Evolutionary conservation across 257 asterid genomes (phyloP).

Genomic region (Jacaranda mimosifolia): DNA sequence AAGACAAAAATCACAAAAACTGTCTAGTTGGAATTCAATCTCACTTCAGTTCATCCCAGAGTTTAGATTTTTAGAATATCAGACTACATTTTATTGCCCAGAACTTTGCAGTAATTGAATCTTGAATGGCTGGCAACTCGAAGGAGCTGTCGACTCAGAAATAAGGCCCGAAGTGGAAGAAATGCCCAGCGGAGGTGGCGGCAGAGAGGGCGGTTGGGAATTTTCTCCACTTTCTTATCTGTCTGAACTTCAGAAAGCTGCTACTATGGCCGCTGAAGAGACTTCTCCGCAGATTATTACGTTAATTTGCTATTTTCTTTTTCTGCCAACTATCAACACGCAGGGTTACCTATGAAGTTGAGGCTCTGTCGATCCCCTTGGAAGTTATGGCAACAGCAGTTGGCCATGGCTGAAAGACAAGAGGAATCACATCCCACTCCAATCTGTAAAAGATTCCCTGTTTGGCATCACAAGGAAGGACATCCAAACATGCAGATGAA

Average conservation of each 20-base stretch:
- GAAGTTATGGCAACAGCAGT: constrained; percentile 8
- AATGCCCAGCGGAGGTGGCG: constrained; percentile 47
- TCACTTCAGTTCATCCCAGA: background rate
- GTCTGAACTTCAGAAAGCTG: constrained; percentile 88
- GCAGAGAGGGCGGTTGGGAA: constrained; percentile 94
- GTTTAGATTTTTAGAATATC: background rate
- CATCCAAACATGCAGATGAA: constrained; percentile 31
- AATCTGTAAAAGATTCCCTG: constrained; percentile 29
- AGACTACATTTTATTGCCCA: background rate
- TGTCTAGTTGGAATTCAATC: background rate
- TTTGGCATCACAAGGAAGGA: constrained; percentile 19
- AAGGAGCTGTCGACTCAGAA: constrained; percentile 46
- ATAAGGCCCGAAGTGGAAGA: too few relatives aligned
- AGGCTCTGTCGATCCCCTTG: background rate
- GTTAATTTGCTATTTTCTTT: too few relatives aligned
- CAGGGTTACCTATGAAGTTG: constrained; percentile 6
- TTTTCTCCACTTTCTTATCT: constrained; percentile 74
- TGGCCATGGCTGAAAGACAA: constrained; percentile 31
- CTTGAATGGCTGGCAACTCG: constrained; percentile 62
- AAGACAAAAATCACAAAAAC: too few relatives aligned
- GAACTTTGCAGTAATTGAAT: constrained; percentile 26
- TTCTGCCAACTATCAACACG: too few relatives aligned
- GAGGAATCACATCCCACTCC: constrained; percentile 35
- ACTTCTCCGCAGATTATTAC: constrained; percentile 52
- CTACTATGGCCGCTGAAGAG: constrained; percentile 85